These are phyloP conservation scores for Solanum paucissectum DNA, from an alignment of 257 asterid genomes.

Conservation along the genomic window DNA sequence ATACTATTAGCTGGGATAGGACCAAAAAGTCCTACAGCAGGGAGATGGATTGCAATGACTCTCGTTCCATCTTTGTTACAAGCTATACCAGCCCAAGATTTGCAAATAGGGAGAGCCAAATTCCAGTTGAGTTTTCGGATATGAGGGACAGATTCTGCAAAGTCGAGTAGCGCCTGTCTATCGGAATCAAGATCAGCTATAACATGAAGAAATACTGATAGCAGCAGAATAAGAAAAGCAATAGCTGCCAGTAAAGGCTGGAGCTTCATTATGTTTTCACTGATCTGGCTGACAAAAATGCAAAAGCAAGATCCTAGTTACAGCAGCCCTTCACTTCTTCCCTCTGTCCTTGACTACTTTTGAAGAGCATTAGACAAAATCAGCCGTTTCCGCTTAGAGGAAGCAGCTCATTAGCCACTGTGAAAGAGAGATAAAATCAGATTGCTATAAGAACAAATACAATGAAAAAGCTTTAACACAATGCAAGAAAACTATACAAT, in stretches of 20 bases:
- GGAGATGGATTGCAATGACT: constrained; percentile 64
- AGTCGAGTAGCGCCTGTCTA: constrained; percentile 50
- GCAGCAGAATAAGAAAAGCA: constrained; percentile 16
- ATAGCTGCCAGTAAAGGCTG: constrained; percentile 13
- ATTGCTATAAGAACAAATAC: not conserved
- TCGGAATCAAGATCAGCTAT: constrained; percentile 53
- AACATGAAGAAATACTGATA: constrained; percentile 10
- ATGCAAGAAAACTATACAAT: not conserved
- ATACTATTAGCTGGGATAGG: constrained; percentile 48
- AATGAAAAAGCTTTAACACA: not conserved
- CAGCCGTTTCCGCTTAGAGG: not conserved
- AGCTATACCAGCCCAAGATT: constrained; percentile 67
- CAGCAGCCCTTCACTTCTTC: not conserved
- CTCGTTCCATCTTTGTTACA: constrained; percentile 46
- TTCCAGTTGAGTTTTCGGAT: constrained; percentile 67
- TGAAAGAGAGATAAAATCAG: not conserved
- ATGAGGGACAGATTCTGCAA: constrained; percentile 57
- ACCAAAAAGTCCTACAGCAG: constrained; percentile 74
- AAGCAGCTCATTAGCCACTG: not conserved
- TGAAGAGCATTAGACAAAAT: not conserved
- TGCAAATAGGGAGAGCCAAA: constrained; percentile 29
- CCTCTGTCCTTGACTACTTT: not conserved
- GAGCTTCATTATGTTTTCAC: constrained; percentile 32
- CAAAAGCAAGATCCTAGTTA: not conserved
- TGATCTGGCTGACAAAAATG: not conserved